Evolutionary conservation across 2,329 filamentous ascomycete species (phyloP), one percentile per base, ranked within the genome.

Genomic region (Emergomyces pasteurianus): DNA sequence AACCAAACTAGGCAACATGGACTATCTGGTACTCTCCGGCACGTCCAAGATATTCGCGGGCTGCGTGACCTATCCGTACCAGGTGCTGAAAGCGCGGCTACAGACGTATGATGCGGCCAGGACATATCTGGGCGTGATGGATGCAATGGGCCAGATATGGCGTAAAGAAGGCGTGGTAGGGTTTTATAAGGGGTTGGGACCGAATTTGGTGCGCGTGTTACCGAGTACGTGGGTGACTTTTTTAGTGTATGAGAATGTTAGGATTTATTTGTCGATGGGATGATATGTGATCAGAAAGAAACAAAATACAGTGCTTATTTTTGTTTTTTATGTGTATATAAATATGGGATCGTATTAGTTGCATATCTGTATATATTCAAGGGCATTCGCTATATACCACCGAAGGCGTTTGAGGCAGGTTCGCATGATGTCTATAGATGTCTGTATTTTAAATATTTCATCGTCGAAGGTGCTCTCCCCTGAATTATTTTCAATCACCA

Each of bases 181-280:
- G 0, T 97, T 96, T 74, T 99, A 97, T 74, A 90, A 92, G 65
- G 94, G 94, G 1, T 78, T 97, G 61, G 85, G 90, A 47, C 92
- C 92, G 0, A 95, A 92, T 66, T 82, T 96, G n/a, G 79, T 96
- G 58, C 83, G 94, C 63, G 94, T 97, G 34, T 80, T 99, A 73
- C 94, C 94, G 3, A 92, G 91, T 38, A 97, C 94, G 3, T 95
- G 94, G 83, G 90, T 96, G 59, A 97, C 92, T 1, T 97, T 99
- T 72, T 75, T 99, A 68, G 92, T 97, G 28, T 97, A 97, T 75
- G 94, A 99, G 78, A 97, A 97, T 74, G 86, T 88, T 62, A 91
- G 88, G 75, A 85, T 83, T 66, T 86, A 89, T 71, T 72, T 95
- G 42, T 16, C 26, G 21, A 34, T 47, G 28, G 18, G 47, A 12